Conservation (phyloP, 257 asterid species). For the Solanum sitiens region DNA sequence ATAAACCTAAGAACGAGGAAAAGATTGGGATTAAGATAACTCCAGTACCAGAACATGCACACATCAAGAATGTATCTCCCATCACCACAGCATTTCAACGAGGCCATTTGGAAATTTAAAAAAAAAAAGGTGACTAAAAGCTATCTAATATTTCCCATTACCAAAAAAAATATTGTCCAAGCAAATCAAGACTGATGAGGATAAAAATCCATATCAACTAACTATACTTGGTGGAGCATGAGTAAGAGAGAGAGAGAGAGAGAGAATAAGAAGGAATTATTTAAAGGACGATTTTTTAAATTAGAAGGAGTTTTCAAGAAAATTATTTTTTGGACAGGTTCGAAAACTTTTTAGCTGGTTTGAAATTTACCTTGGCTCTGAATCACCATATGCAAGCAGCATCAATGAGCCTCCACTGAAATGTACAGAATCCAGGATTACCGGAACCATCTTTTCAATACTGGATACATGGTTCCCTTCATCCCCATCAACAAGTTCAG, state of each 20-base stretch:
- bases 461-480: conserved; percentile 38
- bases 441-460: conserved; percentile 54
- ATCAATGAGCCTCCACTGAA: conserved; percentile 73
- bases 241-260: neutral
- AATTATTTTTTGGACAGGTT: neutral
- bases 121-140: neutral
- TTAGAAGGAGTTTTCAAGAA: neutral
- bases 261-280: neutral
- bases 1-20: neutral
- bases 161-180: neutral
- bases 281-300: neutral
- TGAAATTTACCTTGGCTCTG: conserved; percentile 71
- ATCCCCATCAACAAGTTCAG: conserved; percentile 56
- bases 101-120: neutral
- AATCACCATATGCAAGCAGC: conserved; percentile 95
- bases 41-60: neutral
- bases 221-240: neutral
- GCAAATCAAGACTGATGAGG: neutral
- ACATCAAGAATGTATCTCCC: neutral
- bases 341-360: neutral
- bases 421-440: conserved; percentile 78
- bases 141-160: neutral
- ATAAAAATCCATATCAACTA: neutral
- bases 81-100: neutral
- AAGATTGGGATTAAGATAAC: neutral